These are phyloP conservation scores for Botrytis cinerea DNA, from an alignment of 2,329 filamentous ascomycete species.

Conservation along the genomic window DNA sequence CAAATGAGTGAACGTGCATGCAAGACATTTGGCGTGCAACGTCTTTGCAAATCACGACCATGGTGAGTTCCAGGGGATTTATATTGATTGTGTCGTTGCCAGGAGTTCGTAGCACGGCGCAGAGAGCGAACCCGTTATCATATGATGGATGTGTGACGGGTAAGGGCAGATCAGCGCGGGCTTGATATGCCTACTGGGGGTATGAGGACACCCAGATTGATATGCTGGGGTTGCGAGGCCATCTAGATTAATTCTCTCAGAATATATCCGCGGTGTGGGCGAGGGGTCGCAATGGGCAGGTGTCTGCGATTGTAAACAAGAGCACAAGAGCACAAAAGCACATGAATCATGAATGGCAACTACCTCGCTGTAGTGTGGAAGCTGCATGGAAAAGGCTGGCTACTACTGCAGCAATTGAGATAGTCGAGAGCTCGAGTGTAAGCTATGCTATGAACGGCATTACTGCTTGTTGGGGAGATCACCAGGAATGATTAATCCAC, in stretches of 20 bases:
- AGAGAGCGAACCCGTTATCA: conserved; percentile 1
- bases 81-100: background rate
- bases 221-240: background rate
- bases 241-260: background rate
- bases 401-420: background rate
- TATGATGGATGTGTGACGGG: background rate
- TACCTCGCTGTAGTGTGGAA: background rate
- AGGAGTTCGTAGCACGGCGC: conserved; percentile 11
- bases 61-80: background rate
- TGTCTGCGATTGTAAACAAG: background rate
- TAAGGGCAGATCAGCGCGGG: background rate
- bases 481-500: background rate
- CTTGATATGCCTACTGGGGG: background rate
- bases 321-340: background rate
- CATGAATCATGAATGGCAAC: background rate
- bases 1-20: background rate
- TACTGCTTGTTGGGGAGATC: too few relatives aligned
- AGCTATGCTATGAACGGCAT: background rate
- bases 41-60: background rate
- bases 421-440: background rate
- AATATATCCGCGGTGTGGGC: background rate
- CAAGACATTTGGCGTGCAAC: background rate
- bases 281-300: background rate
- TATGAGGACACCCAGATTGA: background rate
- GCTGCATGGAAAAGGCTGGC: background rate